A percentile compares a stretch with the other conserved stretches of the same genome.
These are phyloP conservation scores for Otatea glauca DNA, from an alignment of 176 grass and related monocot species.

Conservation along the genomic window DNA sequence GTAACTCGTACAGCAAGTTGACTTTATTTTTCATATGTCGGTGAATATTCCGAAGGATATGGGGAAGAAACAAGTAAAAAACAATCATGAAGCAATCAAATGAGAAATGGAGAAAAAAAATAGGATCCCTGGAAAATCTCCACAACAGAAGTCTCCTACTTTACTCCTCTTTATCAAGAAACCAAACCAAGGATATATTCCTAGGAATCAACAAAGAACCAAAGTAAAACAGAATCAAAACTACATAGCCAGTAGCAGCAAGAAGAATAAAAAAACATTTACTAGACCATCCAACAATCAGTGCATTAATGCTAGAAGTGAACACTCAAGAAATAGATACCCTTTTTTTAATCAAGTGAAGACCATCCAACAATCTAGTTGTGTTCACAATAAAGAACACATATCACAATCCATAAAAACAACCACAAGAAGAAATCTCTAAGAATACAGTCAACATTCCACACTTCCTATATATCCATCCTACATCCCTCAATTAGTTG, in stretches of 20 bases:
- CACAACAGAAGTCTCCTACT: neutral
- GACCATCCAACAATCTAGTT: too few relatives aligned
- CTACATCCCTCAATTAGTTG: neutral
- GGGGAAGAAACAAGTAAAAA: neutral
- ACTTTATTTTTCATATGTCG: neutral
- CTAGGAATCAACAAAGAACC: neutral
- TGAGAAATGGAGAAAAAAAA: neutral
- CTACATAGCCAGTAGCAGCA: neutral
- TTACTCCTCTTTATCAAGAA: conserved; percentile 5
- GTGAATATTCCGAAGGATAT: conserved; percentile 17
- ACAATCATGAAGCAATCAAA: conserved; percentile 47
- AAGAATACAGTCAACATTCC: neutral
- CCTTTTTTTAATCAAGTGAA: neutral
- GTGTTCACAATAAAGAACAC: neutral
- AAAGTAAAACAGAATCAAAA: neutral
- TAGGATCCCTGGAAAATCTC: neutral
- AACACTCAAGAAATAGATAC: neutral
- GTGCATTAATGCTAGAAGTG: neutral
- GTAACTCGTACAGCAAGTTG: neutral
- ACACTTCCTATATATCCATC: neutral
- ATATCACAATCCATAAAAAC: neutral
- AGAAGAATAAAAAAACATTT: neutral
- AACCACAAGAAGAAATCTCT: neutral
- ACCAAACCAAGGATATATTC: neutral
- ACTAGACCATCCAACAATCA: neutral